phyloP scores from a whole-genome alignment of 2,329 filamentous ascomycete species.

The Pseudocercospora macadamiae region DNA sequence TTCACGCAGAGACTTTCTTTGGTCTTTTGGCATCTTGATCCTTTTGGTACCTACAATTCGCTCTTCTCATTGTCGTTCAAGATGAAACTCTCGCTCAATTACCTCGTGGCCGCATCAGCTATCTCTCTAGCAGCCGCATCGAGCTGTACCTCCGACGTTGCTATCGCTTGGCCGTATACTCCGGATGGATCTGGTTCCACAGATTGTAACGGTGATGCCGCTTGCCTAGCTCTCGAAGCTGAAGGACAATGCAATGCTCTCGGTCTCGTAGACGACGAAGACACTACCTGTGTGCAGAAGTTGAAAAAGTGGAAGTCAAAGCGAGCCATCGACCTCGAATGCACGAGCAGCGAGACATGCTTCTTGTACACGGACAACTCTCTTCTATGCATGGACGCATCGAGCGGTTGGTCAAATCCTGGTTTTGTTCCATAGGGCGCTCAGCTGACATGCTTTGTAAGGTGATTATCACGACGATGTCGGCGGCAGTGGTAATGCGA shows the following conservation, averaged over 20 bases:
- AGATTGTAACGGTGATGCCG: conserved; percentile 8
- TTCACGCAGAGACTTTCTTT: not conserved
- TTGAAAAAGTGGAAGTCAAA: not conserved
- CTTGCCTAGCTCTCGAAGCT: conserved; percentile 6
- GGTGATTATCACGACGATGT: conserved; percentile 22
- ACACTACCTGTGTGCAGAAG: not conserved
- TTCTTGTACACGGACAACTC: not conserved
- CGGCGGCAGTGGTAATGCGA: conserved; percentile 14
- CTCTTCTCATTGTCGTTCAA: not conserved
- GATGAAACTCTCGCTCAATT: not conserved
- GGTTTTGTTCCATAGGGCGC: not conserved
- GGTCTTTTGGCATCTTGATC: not conserved
- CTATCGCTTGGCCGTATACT: not conserved
- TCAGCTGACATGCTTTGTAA: not conserved
- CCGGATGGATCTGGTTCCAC: not conserved
- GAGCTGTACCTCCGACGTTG: not conserved
- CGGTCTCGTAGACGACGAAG: conserved; percentile 9
- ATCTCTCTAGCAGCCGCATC: not conserved
- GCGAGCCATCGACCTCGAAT: not conserved
- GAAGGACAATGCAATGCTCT: conserved; percentile 18
- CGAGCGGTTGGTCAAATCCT: not conserved
- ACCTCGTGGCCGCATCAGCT: not conserved
- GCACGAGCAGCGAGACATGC: not conserved
- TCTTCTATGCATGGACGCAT: not conserved
- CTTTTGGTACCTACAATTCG: not conserved